Evolutionary conservation across 2,329 filamentous ascomycete genomes (phyloP).

Genomic region (Sordariomycetes sp.): DNA sequence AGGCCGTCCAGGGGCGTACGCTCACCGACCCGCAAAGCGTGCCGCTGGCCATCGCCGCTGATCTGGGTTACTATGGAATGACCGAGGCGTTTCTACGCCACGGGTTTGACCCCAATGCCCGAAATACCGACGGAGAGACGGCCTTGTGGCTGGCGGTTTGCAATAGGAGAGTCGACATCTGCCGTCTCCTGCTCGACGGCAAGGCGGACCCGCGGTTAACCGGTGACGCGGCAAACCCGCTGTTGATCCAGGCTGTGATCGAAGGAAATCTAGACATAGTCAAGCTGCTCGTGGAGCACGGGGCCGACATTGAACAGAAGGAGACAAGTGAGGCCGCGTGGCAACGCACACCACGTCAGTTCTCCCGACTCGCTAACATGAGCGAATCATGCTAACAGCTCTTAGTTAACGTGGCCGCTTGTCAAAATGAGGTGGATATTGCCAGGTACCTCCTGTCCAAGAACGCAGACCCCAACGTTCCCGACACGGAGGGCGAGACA

Average conservation of each 20-base stretch:
- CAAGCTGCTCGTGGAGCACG: not conserved
- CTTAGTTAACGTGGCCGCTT: not conserved
- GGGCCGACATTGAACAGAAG: not conserved
- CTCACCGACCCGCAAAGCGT: not conserved
- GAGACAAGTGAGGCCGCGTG: not conserved
- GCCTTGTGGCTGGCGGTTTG: not conserved
- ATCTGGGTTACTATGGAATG: not conserved
- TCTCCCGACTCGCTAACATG: not conserved
- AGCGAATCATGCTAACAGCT: not conserved
- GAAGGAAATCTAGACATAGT: not conserved
- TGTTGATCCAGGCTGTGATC: not conserved
- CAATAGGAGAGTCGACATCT: not conserved
- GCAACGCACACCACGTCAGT: not conserved
- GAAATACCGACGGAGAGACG: not conserved
- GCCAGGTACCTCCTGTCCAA: not conserved
- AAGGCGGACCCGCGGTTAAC: not conserved
- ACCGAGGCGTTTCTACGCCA: not conserved
- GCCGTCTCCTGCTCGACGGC: not conserved
- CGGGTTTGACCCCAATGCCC: not conserved
- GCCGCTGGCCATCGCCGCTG: not conserved
- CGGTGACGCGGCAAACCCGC: not conserved
- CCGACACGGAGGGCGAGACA: not conserved
- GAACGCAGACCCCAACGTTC: not conserved
- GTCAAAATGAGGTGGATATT: not conserved
- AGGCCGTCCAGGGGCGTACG: not conserved